phyloP scores from a whole-genome alignment of 2,329 filamentous ascomycete genomes.

The Podosphaera leucotricha region DNA sequence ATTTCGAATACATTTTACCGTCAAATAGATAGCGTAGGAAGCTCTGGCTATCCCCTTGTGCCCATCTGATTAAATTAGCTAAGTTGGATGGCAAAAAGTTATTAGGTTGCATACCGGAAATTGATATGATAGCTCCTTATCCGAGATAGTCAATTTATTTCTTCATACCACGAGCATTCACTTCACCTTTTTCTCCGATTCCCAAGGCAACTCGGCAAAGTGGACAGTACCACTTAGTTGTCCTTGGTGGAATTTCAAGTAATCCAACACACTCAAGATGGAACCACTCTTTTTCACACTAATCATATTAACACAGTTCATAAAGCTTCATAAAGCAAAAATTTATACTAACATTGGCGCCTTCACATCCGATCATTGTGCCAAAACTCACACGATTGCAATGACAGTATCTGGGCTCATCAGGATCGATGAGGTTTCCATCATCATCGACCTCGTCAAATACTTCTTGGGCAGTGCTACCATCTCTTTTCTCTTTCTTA shows the following conservation, averaged over 20 bases:
- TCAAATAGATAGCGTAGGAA: too few species aligned
- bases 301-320: slow-evolving; percentile 5
- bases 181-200: slow-evolving; percentile 38
- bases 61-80: too few species aligned
- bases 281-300: slow-evolving; percentile 70
- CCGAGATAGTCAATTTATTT: slow-evolving; percentile 6
- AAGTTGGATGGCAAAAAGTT: too few species aligned
- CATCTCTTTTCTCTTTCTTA: slow-evolving; percentile 19
- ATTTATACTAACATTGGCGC: slow-evolving; percentile 37
- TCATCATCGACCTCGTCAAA: slow-evolving; percentile 41
- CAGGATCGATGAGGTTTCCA: slow-evolving; percentile 45
- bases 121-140: too few species aligned
- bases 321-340: neutral
- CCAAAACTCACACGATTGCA: slow-evolving; percentile 65
- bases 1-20: too few species aligned
- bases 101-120: too few species aligned
- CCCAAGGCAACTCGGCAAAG: slow-evolving; percentile 42
- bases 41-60: too few species aligned
- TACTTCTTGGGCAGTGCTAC: slow-evolving; percentile 22
- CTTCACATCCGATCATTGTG: slow-evolving; percentile 66
- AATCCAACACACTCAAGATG: slow-evolving; percentile 57
- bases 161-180: slow-evolving; percentile 20
- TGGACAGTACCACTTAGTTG: slow-evolving; percentile 68
- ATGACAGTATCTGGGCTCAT: slow-evolving; percentile 54
- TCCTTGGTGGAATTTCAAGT: slow-evolving; percentile 40